A percentile compares a stretch with the other conserved stretches of the same genome.
Conservation (phyloP, 371 early-diverging fungal genomes). For the Mucor circinelloides region DNA sequence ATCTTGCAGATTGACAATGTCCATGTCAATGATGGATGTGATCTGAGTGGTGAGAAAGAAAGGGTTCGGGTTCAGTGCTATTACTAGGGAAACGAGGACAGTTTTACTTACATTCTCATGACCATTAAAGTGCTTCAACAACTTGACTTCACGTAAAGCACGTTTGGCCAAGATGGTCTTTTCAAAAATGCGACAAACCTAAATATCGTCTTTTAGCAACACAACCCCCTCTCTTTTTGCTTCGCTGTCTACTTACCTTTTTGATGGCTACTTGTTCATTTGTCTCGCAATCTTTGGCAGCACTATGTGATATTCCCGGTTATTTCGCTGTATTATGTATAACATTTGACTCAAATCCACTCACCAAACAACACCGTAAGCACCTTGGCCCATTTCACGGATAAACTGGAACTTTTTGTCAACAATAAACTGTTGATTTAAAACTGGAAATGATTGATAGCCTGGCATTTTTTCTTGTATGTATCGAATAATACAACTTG, state of each 20-base stretch:
- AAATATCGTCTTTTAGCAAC: not conserved
- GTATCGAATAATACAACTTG: not conserved
- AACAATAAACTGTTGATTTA: slow-evolving; percentile 73
- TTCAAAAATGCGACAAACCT: slow-evolving; percentile 67
- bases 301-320: slow-evolving; percentile 44
- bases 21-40: slow-evolving; percentile 74
- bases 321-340: not conserved
- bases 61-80: not conserved
- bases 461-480: slow-evolving; percentile 33
- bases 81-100: too few species aligned
- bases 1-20: slow-evolving; percentile 54
- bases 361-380: slow-evolving; percentile 91
- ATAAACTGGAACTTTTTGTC: slow-evolving; percentile 80
- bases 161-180: slow-evolving; percentile 86
- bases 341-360: not conserved
- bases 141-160: slow-evolving; percentile 88
- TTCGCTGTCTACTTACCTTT: slow-evolving; percentile 57
- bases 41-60: slow-evolving; percentile 55
- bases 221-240: too few species aligned
- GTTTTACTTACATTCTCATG: slow-evolving; percentile 87
- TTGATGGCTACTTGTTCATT: slow-evolving; percentile 93
- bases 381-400: slow-evolving; percentile 91
- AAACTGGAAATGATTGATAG: slow-evolving; percentile 66
- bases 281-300: slow-evolving; percentile 76
- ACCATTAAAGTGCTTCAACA: slow-evolving; percentile 86